These are phyloP conservation scores for Gonapodya prolifera DNA, from an alignment of 192 early-diverging fungal genomes.

Conservation along the genomic window DNA sequence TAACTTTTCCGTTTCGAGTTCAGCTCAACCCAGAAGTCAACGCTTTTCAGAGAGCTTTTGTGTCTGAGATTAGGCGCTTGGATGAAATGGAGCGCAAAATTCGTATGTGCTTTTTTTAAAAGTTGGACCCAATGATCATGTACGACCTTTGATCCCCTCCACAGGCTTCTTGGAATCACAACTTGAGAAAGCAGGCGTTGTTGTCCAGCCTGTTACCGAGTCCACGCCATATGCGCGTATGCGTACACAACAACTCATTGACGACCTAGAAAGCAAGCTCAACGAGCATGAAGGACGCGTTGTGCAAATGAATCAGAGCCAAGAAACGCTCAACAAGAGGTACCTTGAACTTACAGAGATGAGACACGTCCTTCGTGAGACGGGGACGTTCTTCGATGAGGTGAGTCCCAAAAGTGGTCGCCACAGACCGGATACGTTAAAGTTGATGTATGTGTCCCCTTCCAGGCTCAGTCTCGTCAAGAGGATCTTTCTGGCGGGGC, in stretches of 20 bases:
- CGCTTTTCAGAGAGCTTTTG: constrained; percentile 94
- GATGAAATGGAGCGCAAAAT: constrained; percentile 96
- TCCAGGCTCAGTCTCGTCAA: not conserved
- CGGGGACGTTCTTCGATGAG: constrained; percentile 66
- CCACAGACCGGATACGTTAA: constrained; percentile 12
- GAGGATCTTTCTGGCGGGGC: not conserved
- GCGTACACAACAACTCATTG: constrained; percentile 77
- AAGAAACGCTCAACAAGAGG: constrained; percentile 76
- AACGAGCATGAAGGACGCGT: constrained; percentile 70
- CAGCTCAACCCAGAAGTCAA: constrained; percentile 87
- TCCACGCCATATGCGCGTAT: constrained; percentile 32
- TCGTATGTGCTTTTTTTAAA: constrained; percentile 39
- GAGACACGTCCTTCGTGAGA: constrained; percentile 79
- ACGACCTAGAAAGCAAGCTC: constrained; percentile 77
- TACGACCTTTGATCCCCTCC: not conserved
- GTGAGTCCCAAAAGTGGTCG: constrained; percentile 21
- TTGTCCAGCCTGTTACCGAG: constrained; percentile 15
- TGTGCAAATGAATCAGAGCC: constrained; percentile 70
- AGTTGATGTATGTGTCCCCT: not conserved
- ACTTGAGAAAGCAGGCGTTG: constrained; percentile 64
- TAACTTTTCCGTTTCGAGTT: not conserved
- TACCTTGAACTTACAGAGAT: constrained; percentile 83
- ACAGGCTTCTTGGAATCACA: constrained; percentile 71
- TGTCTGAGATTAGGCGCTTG: constrained; percentile 83
- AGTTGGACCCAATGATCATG: not conserved